phyloP scores from a whole-genome alignment of 2,329 filamentous ascomycete genomes.

The Talaromyces rugulosus region DNA sequence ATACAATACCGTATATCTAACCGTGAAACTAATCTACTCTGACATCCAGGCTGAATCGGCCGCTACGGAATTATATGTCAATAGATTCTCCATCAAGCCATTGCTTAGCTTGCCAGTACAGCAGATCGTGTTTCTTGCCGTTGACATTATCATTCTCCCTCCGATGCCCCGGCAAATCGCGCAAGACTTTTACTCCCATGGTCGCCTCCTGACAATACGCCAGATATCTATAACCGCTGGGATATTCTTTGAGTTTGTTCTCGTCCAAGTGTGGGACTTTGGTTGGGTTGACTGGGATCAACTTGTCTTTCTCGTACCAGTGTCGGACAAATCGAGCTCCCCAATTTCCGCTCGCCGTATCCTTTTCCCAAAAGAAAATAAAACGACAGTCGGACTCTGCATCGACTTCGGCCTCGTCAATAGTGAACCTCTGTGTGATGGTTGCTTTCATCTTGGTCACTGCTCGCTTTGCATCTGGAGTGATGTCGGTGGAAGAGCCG shows the following conservation, averaged over 20 bases:
- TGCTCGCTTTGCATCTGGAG: slow-evolving; percentile 33
- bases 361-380: slow-evolving; percentile 42
- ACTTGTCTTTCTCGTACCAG: slow-evolving; percentile 53
- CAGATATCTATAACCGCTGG: slow-evolving; percentile 43
- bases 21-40: no score
- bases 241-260: slow-evolving; percentile 37
- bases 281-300: slow-evolving; percentile 43
- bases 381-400: slow-evolving; percentile 47
- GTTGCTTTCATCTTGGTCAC: slow-evolving; percentile 51
- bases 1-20: no score
- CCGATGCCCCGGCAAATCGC: slow-evolving; percentile 45
- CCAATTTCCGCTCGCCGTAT: slow-evolving; percentile 25
- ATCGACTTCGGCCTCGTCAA: slow-evolving; percentile 42
- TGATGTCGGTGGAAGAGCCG: slow-evolving; percentile 42
- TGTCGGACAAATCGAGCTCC: slow-evolving; percentile 43
- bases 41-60: no score
- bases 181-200: slow-evolving; percentile 42
- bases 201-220: slow-evolving; percentile 42
- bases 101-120: slow-evolving; percentile 42
- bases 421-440: slow-evolving; percentile 46
- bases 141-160: slow-evolving; percentile 29
- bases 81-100: slow-evolving; percentile 40
- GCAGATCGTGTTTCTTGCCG: slow-evolving; percentile 43
- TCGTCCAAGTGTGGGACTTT: slow-evolving; percentile 41
- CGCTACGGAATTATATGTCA: neutral